Base-by-base conservation (phyloP, 192 early-diverging fungal species). In the Funneliformis geosporum region DNA sequence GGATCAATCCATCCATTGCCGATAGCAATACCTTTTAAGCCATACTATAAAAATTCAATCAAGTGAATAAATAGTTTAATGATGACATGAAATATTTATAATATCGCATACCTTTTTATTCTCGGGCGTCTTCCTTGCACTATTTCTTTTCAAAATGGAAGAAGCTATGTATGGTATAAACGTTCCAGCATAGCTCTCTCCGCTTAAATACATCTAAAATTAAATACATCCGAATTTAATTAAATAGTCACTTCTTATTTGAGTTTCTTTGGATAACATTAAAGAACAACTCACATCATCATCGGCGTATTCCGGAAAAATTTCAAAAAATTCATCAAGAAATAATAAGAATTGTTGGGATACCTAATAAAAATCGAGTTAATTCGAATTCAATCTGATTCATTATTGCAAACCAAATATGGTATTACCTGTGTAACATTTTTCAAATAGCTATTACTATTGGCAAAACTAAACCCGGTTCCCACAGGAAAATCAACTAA, bases 1-100 rank as follows among this genome's bases (percentile, higher is more conserved):
- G 90, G 88, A 27, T 88, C 90, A 4, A 90, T 91, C 90, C 90
- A 91, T 21, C 90, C 90, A 76, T 91, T 91, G 23, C 90, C 90
- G 60, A 91, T 91, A 42, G 83, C 88, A 4, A 89, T 4, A 21
- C 90, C 90, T 79, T 85, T 79, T n/a, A 91, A 61, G 67, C 88
- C 85, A 62, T 89, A 87, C 78, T 89, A 40, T 11, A 40, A 46
- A 39, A 55, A 18, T 16, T 6, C 16, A 1, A 55, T 21, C 0
- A 18, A 18, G 2, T 25, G n/a, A 79, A 18, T 60, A 73, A 10
- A 27, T 70, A 59, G 7, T 21, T 14, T 14, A 65, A 25, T 43
- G 23, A 18, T 43, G 14, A 44, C n/a, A n/a, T n/a, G 25, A 73
- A 67, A 18, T 60, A 61, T 60, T 16, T 12, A 33, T 44, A 61